These are phyloP conservation scores for Xylariaceae sp. DNA, from an alignment of 2,329 filamentous ascomycete species.

Conservation along the genomic window DNA sequence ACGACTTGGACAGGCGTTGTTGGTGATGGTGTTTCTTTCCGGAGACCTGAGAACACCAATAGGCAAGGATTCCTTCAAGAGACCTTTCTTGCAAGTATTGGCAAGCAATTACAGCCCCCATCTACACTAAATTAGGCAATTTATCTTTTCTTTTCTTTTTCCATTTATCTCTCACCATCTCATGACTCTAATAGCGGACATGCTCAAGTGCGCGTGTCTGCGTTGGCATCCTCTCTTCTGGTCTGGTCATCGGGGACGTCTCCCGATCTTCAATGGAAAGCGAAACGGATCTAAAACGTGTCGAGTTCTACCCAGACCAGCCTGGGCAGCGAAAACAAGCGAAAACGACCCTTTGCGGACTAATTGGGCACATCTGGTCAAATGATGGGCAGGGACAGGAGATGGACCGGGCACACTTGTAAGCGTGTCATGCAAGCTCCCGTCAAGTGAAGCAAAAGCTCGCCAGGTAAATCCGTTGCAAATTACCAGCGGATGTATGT, in stretches of 20 bases:
- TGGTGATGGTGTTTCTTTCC: too few relatives aligned
- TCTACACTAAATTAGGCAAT: too few relatives aligned
- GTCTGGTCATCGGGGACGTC: background rate
- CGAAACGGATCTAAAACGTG: background rate
- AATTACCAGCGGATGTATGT: slow-evolving; percentile 42
- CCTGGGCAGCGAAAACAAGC: background rate
- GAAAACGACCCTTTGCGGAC: slow-evolving; percentile 24
- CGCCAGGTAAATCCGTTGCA: slow-evolving; percentile 35
- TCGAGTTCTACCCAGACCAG: background rate
- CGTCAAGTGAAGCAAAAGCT: slow-evolving; percentile 34
- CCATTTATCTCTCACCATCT: background rate
- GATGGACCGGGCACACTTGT: slow-evolving; percentile 30
- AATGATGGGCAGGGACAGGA: slow-evolving; percentile 32
- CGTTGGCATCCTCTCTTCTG: background rate
- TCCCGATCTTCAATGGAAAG: background rate
- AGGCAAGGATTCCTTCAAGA: background rate
- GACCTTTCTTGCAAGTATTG: too few relatives aligned
- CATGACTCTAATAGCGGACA: background rate
- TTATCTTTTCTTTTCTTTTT: background rate
- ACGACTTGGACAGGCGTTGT: too few relatives aligned
- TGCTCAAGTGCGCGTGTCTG: background rate
- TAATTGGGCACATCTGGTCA: slow-evolving; percentile 26
- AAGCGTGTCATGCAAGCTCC: slow-evolving; percentile 38
- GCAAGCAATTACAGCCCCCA: too few relatives aligned
- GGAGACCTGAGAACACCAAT: background rate